A percentile compares a stretch with the other conserved stretches of the same genome.
Evolutionary conservation across 169 alveolate species (phyloP).

Genomic region (Theileria equi): DNA sequence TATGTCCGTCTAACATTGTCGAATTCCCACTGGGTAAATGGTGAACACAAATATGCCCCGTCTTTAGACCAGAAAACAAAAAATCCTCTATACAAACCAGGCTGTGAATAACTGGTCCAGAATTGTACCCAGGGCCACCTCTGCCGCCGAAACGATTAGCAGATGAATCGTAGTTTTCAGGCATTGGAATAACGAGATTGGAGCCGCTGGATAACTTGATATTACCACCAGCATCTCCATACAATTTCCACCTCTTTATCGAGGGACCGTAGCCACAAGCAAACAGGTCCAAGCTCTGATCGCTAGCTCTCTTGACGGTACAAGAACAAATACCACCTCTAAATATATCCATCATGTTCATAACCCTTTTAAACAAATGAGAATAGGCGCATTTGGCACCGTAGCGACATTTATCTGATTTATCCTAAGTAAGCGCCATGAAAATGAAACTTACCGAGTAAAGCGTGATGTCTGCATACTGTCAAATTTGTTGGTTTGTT

Average conservation of each 20-base stretch:
- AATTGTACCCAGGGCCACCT: conserved; percentile 2
- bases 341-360: conserved; percentile 29
- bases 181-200: conserved; percentile 22
- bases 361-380: conserved; percentile 36
- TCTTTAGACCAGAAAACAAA: conserved; percentile 47
- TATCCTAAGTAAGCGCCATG: not conserved
- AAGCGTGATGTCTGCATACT: conserved; percentile 54
- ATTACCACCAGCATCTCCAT: conserved; percentile 39
- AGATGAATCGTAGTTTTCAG: conserved; percentile 1
- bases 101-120: conserved; percentile 39
- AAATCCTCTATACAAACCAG: conserved; percentile 59
- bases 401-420: conserved; percentile 57
- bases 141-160: conserved; percentile 4
- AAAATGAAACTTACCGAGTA: conserved; percentile 17
- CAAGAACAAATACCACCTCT: conserved; percentile 40
- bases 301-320: conserved; percentile 28
- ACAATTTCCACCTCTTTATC: conserved; percentile 30
- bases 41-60: conserved; percentile 60
- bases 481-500: conserved; percentile 11
- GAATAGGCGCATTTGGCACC: conserved; percentile 52
- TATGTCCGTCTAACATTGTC: conserved; percentile 58
- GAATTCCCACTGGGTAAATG: conserved; percentile 63
- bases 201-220: conserved; percentile 24
- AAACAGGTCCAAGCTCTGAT: conserved; percentile 39
- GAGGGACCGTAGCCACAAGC: conserved; percentile 51